Conservation (phyloP, 2,329 filamentous ascomycete genomes). For the Ophiostoma piceae region DNA sequence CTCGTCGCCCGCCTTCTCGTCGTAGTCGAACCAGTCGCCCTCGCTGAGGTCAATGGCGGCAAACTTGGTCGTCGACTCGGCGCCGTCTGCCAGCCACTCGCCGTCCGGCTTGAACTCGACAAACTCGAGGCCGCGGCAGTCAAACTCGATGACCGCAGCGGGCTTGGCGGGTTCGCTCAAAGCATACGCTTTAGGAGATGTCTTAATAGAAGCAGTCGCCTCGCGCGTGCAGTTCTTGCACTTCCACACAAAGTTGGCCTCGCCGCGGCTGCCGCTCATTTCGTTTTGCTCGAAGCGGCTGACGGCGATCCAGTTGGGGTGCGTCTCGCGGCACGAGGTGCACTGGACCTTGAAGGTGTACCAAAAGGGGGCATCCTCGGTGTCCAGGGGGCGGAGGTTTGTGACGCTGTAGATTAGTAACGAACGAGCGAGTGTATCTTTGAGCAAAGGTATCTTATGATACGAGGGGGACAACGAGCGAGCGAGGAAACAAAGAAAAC, state of each 20-base stretch:
- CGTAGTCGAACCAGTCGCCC: constrained; percentile 97
- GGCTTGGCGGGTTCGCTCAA: constrained; percentile 66
- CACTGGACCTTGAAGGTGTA: constrained; percentile 98
- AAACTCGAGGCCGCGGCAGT: constrained; percentile 92
- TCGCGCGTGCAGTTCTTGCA: constrained; percentile 92
- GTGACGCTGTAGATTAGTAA: constrained; percentile 61
- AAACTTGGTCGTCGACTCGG: constrained; percentile 78
- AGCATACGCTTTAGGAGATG: constrained; percentile 65
- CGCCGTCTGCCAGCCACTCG: constrained; percentile 79
- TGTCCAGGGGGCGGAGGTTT: constrained; percentile 79
- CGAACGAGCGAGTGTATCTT: too few relatives aligned
- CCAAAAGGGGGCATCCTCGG: constrained; percentile 76
- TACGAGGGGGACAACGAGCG: neutral
- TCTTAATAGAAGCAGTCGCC: constrained; percentile 78
- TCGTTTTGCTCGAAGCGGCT: constrained; percentile 91
- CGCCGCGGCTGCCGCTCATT: constrained; percentile 84
- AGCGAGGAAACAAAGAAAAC: neutral
- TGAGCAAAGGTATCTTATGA: too few relatives aligned
- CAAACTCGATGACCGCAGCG: constrained; percentile 80
- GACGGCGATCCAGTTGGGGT: constrained; percentile 79
- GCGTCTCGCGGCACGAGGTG: constrained; percentile 89
- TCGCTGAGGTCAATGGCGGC: constrained; percentile 74
- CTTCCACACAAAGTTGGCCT: constrained; percentile 99
- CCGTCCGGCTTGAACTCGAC: constrained; percentile 89
- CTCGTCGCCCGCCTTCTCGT: constrained; percentile 87